phyloP scores from a whole-genome alignment of 2,329 filamentous ascomycete genomes.

The Alternaria conjuncta region DNA sequence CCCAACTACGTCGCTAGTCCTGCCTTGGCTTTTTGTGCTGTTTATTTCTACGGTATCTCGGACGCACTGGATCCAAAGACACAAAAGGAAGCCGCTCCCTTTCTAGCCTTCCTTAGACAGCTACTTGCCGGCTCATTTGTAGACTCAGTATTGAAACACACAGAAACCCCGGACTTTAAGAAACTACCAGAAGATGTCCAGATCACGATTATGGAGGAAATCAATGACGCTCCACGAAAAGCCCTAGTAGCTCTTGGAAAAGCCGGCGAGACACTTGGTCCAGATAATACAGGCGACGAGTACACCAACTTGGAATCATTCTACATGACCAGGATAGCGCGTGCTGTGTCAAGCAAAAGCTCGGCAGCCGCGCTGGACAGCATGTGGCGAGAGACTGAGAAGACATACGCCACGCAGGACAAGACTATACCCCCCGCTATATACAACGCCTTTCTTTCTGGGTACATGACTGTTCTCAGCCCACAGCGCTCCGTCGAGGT shows the following conservation, averaged over 20 bases:
- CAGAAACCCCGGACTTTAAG: slow-evolving; percentile 14
- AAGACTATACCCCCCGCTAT: slow-evolving; percentile 38
- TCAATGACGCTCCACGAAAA: slow-evolving; percentile 30
- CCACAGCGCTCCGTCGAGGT: slow-evolving; percentile 57
- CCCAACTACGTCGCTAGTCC: slow-evolving; percentile 25
- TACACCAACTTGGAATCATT: slow-evolving; percentile 29
- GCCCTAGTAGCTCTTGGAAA: slow-evolving; percentile 26
- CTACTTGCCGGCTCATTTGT: slow-evolving; percentile 32
- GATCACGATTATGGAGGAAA: slow-evolving; percentile 20
- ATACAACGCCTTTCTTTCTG: slow-evolving; percentile 56
- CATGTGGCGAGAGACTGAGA: slow-evolving; percentile 31
- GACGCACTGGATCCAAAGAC: slow-evolving; percentile 23
- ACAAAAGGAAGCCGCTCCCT: slow-evolving; percentile 32
- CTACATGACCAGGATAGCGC: slow-evolving; percentile 34
- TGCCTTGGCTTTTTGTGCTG: slow-evolving; percentile 36
- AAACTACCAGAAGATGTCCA: slow-evolving; percentile 23
- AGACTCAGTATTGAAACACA: slow-evolving; percentile 17
- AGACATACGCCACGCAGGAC: slow-evolving; percentile 21
- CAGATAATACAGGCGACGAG: slow-evolving; percentile 8
- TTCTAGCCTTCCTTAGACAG: slow-evolving; percentile 33
- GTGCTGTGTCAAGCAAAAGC: slow-evolving; percentile 25
- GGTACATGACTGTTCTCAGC: slow-evolving; percentile 54
- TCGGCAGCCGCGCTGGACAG: slow-evolving; percentile 24
- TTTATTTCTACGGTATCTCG: slow-evolving; percentile 40
- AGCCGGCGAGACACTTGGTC: neutral